Evolutionary conservation across 805 yeast species (phyloP), one percentile per base, ranked within the genome.

Genomic region (Hanseniaspora jakobsenii): DNA sequence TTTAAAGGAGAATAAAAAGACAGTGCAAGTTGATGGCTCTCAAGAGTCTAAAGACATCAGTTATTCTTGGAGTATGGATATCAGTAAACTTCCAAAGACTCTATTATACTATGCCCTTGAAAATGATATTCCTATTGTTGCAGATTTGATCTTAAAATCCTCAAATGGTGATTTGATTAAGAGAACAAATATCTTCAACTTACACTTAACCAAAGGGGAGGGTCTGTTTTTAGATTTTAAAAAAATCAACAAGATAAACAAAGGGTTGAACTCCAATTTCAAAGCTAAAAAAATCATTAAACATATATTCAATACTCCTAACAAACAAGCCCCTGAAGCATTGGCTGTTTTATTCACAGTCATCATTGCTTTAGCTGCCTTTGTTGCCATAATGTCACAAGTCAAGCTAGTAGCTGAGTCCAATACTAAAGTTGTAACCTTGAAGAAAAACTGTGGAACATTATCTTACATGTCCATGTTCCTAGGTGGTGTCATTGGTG

Each of bases 271-370:
- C 10, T 42, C 46, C 8, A 39, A 34, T 24, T 42, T 42, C 31
- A 42, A 42, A n/a, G 28, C 26, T 17, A 42, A 42, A n/a, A 29
- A 37, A 14, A 23, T 42, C 6, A 79, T 84, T 51, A 60, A 59
- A 50, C 85, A 82, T 59, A 57, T 62, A 29, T 85, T 84, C 65
- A 68, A 66, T 45, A 57, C 61, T 3, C 72, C 71, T n/a, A 74
- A 77, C 17, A 60, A 60, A 27, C 72, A 77, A 28, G 76, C 73
- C 10, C 63, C 71, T 45, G 61, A 73, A 7, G 49, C 66, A 2
- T 50, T 81, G 19, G 78, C 87, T 2, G 50, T 68, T 8, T 51
- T 68, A 1, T 78, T 81, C 53, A 65, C 69, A 16, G 50, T 64
- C 12, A 65, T 56, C 1, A 61, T 74, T 42, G 58, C 72, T 17